phyloP scores from a whole-genome alignment of 225 moss, liverwort and hornwort genomes.

The Sphagnum tenellum region DNA sequence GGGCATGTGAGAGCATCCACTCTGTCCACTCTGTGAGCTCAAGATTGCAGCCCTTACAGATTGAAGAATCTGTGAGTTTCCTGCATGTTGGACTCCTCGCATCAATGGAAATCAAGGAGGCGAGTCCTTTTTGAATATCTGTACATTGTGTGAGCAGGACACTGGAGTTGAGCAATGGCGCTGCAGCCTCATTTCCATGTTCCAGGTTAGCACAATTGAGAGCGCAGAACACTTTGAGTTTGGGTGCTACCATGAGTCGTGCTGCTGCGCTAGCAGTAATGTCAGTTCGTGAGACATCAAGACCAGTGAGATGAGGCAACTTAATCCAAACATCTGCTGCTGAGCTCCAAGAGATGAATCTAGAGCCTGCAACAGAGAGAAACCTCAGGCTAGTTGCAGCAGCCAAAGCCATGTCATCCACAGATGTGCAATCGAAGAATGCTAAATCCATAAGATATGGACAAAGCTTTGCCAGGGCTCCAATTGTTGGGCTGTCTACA shows the following conservation, averaged over 20 bases:
- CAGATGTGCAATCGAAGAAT: slow-evolving; percentile 55
- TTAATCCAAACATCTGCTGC: slow-evolving; percentile 63
- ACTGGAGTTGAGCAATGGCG: slow-evolving; percentile 25
- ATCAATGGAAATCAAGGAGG: slow-evolving; percentile 14
- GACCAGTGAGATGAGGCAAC: slow-evolving; percentile 59
- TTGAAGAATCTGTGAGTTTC: too few species aligned
- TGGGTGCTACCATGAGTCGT: slow-evolving; percentile 54
- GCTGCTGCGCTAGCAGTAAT: slow-evolving; percentile 54
- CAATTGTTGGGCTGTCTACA: slow-evolving; percentile 59
- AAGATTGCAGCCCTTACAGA: not conserved
- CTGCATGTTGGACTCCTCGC: too few species aligned
- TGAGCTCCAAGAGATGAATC: slow-evolving; percentile 58
- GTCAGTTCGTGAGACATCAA: slow-evolving; percentile 79
- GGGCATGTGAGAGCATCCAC: slow-evolving; percentile 82
- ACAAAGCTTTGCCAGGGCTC: slow-evolving; percentile 58
- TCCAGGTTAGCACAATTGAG: slow-evolving; percentile 72
- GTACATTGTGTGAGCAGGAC: slow-evolving; percentile 71
- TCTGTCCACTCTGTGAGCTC: slow-evolving; percentile 70
- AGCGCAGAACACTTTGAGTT: slow-evolving; percentile 66
- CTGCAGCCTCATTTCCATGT: slow-evolving; percentile 43
- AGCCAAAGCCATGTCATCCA: slow-evolving; percentile 57
- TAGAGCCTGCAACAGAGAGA: slow-evolving; percentile 78
- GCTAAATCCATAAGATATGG: slow-evolving; percentile 60
- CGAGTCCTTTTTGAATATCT: slow-evolving; percentile 59
- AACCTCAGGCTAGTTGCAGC: slow-evolving; percentile 61